Evolutionary conservation across 495 filamentous ascomycete species (phyloP).

Genomic region (Baudoinia panamericana): DNA sequence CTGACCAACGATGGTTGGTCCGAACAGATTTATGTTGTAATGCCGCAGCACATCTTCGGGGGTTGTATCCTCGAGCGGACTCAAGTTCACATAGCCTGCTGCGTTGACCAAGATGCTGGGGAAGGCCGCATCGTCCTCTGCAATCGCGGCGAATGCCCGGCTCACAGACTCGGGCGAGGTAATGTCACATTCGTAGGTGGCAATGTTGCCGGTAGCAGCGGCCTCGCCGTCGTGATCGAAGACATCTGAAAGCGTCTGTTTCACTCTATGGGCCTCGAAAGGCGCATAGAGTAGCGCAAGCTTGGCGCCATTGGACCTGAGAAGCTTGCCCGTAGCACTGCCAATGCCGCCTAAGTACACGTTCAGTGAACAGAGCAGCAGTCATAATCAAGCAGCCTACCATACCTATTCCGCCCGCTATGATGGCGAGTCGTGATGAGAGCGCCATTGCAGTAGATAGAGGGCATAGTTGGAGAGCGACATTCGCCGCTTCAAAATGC

Average conservation of each 20-base stretch:
- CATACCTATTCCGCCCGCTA: conserved; percentile 18
- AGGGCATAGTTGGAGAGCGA: too few relatives aligned
- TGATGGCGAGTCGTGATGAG: conserved; percentile 13
- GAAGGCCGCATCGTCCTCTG: conserved; percentile 5
- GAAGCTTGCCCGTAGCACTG: conserved; percentile 10
- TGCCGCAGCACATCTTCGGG: conserved; percentile 13
- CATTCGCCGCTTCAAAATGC: too few relatives aligned
- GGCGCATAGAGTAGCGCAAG: conserved; percentile 18
- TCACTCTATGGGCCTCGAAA: conserved; percentile 6
- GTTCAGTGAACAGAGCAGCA: neutral
- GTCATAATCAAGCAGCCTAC: neutral
- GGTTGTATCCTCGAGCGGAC: conserved; percentile 8
- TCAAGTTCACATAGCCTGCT: conserved; percentile 15
- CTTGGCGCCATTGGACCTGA: conserved; percentile 11
- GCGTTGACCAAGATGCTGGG: conserved; percentile 16
- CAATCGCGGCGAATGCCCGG: conserved; percentile 13
- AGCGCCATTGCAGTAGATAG: too few relatives aligned
- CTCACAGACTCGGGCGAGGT: conserved; percentile 10
- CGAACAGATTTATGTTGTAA: conserved; percentile 12
- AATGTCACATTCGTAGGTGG: conserved; percentile 18
- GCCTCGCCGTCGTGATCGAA: conserved; percentile 2
- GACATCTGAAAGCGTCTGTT: neutral
- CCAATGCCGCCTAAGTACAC: conserved; percentile 14
- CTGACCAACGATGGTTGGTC: conserved; percentile 9
- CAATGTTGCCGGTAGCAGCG: neutral